A percentile compares a stretch with the other conserved stretches of the same genome.
Conservation (phyloP, 805 yeast genomes). For the Starmera dryadoides region DNA sequence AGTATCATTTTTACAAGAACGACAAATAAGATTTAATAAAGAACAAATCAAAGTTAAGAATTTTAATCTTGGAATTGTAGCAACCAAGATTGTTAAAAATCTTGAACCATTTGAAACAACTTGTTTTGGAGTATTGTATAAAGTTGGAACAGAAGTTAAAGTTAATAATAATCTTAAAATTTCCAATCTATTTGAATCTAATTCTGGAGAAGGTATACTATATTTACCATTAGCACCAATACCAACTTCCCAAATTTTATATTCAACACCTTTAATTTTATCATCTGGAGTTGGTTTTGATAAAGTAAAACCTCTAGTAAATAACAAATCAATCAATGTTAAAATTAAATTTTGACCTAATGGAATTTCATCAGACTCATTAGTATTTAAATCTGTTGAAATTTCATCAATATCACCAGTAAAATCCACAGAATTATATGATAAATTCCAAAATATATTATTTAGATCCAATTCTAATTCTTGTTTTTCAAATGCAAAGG, state of each 20-base stretch:
- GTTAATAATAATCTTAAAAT: constrained; percentile 54
- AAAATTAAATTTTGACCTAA: constrained; percentile 31
- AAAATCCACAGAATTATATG: constrained; percentile 4
- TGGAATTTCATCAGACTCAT: constrained; percentile 5
- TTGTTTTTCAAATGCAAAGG: constrained; percentile 55
- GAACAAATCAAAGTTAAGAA: constrained; percentile 56
- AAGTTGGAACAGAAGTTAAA: constrained; percentile 45
- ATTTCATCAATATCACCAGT: constrained; percentile 3
- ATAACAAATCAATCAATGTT: constrained; percentile 39
- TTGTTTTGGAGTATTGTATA: constrained; percentile 40
- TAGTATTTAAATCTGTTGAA: constrained; percentile 13
- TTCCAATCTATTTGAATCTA: constrained; percentile 64
- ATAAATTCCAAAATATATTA: constrained; percentile 38
- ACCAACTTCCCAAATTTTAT: constrained; percentile 74
- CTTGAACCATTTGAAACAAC: constrained; percentile 49
- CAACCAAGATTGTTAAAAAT: constrained; percentile 49
- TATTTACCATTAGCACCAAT: constrained; percentile 38
- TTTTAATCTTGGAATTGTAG: constrained; percentile 40
- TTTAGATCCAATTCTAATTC: constrained; percentile 26
- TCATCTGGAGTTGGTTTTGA: constrained; percentile 1
- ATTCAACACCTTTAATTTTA: constrained; percentile 24
- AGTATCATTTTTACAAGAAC: constrained; percentile 34
- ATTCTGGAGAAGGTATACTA: constrained; percentile 27
- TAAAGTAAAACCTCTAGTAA: constrained; percentile 53
- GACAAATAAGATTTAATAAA: constrained; percentile 53